These are phyloP conservation scores for Nelumbo lutea DNA, from an alignment of 164 flowering plant species.

Conservation along the genomic window DNA sequence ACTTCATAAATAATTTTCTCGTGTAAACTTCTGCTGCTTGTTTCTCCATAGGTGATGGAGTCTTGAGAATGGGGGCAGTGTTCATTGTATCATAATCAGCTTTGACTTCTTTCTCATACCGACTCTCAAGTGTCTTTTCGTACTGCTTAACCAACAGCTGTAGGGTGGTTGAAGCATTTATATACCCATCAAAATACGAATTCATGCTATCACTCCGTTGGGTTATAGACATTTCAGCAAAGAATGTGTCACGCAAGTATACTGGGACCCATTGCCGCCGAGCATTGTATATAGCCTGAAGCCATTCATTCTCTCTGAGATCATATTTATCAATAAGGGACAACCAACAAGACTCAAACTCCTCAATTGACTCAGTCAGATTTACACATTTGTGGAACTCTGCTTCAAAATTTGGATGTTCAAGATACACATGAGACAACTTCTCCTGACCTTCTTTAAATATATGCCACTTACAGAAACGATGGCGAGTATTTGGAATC, in stretches of 20 bases:
- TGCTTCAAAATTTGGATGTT: conserved; percentile 59
- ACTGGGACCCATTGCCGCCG: conserved; percentile 81
- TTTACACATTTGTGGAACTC: conserved; percentile 78
- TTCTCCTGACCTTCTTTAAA: conserved; percentile 72
- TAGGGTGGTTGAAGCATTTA: conserved; percentile 74
- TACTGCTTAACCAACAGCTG: conserved; percentile 62
- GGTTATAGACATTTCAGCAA: conserved; percentile 74
- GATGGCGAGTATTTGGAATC: conserved; percentile 69
- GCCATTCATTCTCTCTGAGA: conserved; percentile 72
- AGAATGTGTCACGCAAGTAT: conserved; percentile 64
- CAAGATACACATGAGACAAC: conserved; percentile 49
- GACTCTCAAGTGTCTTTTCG: conserved; percentile 78
- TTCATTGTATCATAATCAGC: conserved; percentile 80
- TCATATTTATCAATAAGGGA: conserved; percentile 57
- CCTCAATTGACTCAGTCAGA: conserved; percentile 58
- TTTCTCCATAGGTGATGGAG: conserved; percentile 91
- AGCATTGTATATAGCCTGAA: conserved; percentile 46
- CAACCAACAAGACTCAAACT: conserved; percentile 73
- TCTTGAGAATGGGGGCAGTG: conserved; percentile 48
- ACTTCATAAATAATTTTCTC: conserved; percentile 55
- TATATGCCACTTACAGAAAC: conserved; percentile 82
- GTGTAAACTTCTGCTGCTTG: conserved; percentile 77
- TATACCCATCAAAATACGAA: conserved; percentile 78
- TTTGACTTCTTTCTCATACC: conserved; percentile 76
- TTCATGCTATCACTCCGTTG: conserved; percentile 82